Percentiles rank a stretch among this genome's conserved stretches.
Conservation (phyloP, 768 basidiomycete genomes). For the Tubosaeta sp. region DNA sequence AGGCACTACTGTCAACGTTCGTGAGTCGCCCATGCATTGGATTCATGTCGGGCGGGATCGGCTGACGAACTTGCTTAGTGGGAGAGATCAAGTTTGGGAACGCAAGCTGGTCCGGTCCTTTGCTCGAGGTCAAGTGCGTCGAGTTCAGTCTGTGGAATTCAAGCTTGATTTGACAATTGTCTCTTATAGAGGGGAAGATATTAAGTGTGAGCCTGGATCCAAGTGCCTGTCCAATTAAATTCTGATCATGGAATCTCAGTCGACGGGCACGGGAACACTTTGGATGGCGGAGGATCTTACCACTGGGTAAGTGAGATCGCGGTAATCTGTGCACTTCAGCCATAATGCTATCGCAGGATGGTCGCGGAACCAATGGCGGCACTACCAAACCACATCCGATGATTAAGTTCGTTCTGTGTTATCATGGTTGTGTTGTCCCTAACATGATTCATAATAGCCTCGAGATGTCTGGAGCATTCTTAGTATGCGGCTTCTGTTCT, state of each 20-base stretch:
- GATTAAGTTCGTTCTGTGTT: constrained; percentile 32
- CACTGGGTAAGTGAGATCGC: constrained; percentile 35
- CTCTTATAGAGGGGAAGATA: constrained; percentile 39
- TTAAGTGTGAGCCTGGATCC: constrained; percentile 41
- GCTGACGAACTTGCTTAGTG: constrained; percentile 29
- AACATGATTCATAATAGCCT: constrained; percentile 25
- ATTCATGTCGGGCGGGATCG: background rate
- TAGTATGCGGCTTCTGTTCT: constrained; percentile 20
- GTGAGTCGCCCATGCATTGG: constrained; percentile 33
- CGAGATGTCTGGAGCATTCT: constrained; percentile 37
- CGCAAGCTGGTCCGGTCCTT: constrained; percentile 47
- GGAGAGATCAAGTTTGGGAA: constrained; percentile 59
- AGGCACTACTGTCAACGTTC: constrained; percentile 55
- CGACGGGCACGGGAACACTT: constrained; percentile 39
- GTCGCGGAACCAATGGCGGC: constrained; percentile 15
- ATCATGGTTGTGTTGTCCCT: background rate
- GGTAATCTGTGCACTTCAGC: background rate
- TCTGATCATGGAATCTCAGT: constrained; percentile 9
- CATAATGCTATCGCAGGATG: constrained; percentile 19
- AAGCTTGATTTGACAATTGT: background rate
- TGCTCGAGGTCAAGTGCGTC: constrained; percentile 48
- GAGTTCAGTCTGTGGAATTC: background rate
- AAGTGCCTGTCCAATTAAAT: background rate
- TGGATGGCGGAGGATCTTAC: constrained; percentile 40
- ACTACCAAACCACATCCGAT: constrained; percentile 32